Base-by-base conservation (phyloP, 345 rosid genomes). In the Erucastrum elatum region DNA sequence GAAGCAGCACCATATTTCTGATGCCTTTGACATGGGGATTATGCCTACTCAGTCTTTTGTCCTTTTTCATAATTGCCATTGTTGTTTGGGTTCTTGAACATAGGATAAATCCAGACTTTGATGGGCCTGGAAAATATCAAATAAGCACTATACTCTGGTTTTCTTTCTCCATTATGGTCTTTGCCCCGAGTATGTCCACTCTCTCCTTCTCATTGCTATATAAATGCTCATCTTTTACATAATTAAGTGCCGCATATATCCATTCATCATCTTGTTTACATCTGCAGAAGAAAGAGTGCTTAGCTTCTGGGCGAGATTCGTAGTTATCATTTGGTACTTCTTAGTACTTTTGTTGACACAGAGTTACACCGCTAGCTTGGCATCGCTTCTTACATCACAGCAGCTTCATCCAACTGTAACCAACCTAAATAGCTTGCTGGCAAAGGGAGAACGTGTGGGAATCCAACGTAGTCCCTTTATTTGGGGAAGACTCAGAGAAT, bases 361-460 rank as follows among this genome's bases (percentile, higher is more conserved):
- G 79, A 88, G 92, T 39, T 92, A 90, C 80, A 86, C 97, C 0
- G 97, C 96, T 29, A 90, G 84, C 72, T 84, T 90, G 16, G 66
- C 92, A 0, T 87, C 94, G 6, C 84, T 86, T 8, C 80, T 90
- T 5, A 89, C 94, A 1, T 86, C 89, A 1, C 82, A 88, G 35
- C 83, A 84, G n/a, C 83, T 90, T 15, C n/a, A 44, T 44, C 51
- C 51, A 44, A 44, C 51, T 3, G 51, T 44, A 1, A 44, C 84
- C 0, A 87, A 83, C 65, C 79, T 87, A 1, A 13, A 76, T 0
- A 80, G 72, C 29, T 84, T 90, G 34, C 70, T 82, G 0, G 82
- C 11, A 53, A 82, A 64, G 21, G 78, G 80, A 53, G 85, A 77
- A 2, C 65, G 3, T 8, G 86, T 90, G 1, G 97, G 91, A 1